Evolutionary conservation across 805 yeast species (phyloP).

Genomic region (Hanseniaspora hatyaiensis): DNA sequence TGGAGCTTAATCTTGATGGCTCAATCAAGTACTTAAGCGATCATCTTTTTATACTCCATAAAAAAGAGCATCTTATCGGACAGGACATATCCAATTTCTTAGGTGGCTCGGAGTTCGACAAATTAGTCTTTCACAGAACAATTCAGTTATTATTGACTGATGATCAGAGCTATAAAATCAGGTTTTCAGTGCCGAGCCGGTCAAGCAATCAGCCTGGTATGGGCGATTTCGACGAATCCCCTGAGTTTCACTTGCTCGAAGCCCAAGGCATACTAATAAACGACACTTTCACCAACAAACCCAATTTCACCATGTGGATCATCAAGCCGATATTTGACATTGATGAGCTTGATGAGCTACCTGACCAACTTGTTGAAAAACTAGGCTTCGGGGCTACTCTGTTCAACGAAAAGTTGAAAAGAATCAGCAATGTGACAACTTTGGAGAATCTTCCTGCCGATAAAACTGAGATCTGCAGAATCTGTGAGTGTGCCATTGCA

Average conservation of each 20-base stretch:
- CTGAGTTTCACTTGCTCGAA: constrained; percentile 46
- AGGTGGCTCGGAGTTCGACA: constrained; percentile 53
- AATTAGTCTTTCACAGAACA: constrained; percentile 56
- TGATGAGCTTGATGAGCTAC: constrained; percentile 53
- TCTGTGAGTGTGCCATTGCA: constrained; percentile 83
- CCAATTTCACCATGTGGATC: constrained; percentile 87
- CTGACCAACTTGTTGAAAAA: constrained; percentile 54
- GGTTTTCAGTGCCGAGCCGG: constrained; percentile 35
- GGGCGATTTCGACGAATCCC: not conserved
- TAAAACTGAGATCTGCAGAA: constrained; percentile 69
- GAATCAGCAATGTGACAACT: constrained; percentile 53
- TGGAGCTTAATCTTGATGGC: constrained; percentile 76
- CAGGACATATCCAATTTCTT: constrained; percentile 53
- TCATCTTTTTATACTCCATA: constrained; percentile 78
- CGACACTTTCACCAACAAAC: constrained; percentile 43
- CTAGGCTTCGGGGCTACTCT: constrained; percentile 85
- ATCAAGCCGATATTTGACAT: constrained; percentile 63
- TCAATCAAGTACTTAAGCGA: constrained; percentile 60
- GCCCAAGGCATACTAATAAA: constrained; percentile 87
- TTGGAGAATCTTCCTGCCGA: constrained; percentile 66
- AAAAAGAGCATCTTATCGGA: constrained; percentile 40
- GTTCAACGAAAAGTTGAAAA: constrained; percentile 59
- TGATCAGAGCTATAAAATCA: constrained; percentile 66
- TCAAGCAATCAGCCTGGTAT: not conserved
- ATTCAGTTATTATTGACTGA: constrained; percentile 58